A percentile compares a stretch with the other conserved stretches of the same genome.
Conservation (phyloP, 169 alveolate species). For the Besnoitia besnoiti region DNA sequence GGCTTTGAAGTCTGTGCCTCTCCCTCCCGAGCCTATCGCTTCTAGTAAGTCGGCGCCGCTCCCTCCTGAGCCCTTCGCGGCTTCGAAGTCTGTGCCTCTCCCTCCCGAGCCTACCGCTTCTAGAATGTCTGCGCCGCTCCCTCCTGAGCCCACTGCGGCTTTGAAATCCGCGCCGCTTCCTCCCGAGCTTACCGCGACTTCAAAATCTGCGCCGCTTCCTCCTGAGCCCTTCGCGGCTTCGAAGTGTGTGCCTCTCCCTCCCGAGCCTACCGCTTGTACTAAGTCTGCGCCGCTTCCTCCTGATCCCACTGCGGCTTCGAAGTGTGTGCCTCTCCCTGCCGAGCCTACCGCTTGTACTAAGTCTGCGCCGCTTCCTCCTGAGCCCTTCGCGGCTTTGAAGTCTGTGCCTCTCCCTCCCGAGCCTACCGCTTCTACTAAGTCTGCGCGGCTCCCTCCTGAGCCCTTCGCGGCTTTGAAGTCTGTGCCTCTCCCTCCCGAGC, state of each 20-base stretch:
- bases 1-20: neutral
- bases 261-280: neutral
- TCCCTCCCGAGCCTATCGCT: neutral
- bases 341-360: neutral
- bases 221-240: neutral
- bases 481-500: conserved; percentile 21
- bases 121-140: neutral
- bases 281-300: conserved; percentile 17
- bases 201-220: neutral
- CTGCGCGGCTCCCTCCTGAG: neutral
- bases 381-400: neutral
- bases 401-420: conserved; percentile 31
- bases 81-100: neutral
- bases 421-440: neutral
- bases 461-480: neutral
- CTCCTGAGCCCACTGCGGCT: neutral
- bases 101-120: neutral
- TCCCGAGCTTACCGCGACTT: conserved; percentile 3
- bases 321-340: neutral
- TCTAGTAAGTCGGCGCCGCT: neutral
- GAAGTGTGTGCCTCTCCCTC: neutral
- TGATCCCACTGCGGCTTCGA: neutral
- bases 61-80: neutral
- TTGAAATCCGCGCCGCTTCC: neutral
- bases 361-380: conserved; percentile 26